Conservation (phyloP, 176 grass and related monocot species). For the Alopecurus myosuroides region DNA sequence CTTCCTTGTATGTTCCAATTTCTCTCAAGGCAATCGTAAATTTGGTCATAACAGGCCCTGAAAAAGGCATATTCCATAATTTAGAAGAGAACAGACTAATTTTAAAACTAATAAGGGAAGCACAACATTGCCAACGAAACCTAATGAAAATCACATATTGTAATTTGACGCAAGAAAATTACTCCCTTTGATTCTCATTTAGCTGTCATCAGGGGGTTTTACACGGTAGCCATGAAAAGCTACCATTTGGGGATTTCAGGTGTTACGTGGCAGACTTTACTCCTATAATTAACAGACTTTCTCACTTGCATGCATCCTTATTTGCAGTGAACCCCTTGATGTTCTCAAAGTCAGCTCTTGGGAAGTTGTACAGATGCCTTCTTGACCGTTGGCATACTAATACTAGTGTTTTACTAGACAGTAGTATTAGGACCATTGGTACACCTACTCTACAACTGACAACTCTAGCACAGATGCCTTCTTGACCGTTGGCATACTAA, state of each 20-base stretch:
- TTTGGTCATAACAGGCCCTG: constrained; percentile 98
- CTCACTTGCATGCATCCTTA: not conserved
- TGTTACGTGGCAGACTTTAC: not conserved
- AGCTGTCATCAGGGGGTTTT: not conserved
- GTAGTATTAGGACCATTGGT: not conserved
- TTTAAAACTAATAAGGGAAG: not conserved
- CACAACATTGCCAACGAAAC: not conserved
- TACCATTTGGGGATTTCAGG: not conserved
- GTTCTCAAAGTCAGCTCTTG: not conserved
- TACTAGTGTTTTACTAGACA: not conserved
- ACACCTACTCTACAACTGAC: not conserved
- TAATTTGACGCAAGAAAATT: not conserved
- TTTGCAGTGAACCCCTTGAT: not conserved
- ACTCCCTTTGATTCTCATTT: not conserved
- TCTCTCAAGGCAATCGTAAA: constrained; percentile 99
- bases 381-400: not conserved
- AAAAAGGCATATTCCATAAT: constrained; percentile 3
- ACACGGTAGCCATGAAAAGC: not conserved
- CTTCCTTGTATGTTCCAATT: constrained; percentile 99
- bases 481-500: not conserved
- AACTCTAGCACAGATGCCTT: not conserved
- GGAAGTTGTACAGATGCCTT: not conserved
- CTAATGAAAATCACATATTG: not conserved
- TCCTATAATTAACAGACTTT: not conserved
- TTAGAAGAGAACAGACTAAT: not conserved